phyloP scores from a whole-genome alignment of 257 asterid species.

The Haberlea rhodopensis region DNA sequence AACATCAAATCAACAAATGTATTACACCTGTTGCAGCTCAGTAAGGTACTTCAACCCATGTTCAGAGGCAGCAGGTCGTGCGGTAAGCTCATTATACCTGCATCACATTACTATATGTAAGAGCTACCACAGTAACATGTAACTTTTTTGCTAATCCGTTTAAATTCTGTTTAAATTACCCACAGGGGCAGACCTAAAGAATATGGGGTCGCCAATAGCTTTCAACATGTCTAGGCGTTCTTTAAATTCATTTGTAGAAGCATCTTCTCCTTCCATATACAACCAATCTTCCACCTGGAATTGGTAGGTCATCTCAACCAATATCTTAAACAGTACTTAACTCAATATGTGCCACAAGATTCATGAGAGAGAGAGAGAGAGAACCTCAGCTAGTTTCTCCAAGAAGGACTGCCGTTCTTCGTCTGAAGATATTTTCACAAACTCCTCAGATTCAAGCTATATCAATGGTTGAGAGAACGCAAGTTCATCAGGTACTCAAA shows the following conservation, averaged over 20 bases:
- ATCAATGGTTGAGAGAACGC: slow-evolving; percentile 24
- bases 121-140: too few species aligned
- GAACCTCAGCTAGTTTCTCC: slow-evolving; percentile 91
- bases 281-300: slow-evolving; percentile 94
- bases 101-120: slow-evolving; percentile 24
- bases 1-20: background rate
- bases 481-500: slow-evolving; percentile 11
- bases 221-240: slow-evolving; percentile 72
- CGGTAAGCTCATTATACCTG: slow-evolving; percentile 79
- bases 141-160: slow-evolving; percentile 4
- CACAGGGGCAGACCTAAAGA: slow-evolving; percentile 57
- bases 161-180: slow-evolving; percentile 22
- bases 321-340: slow-evolving; percentile 20
- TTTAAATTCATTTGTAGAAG: slow-evolving; percentile 82
- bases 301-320: slow-evolving; percentile 20
- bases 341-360: slow-evolving; percentile 5
- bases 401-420: slow-evolving; percentile 76
- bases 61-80: slow-evolving; percentile 84
- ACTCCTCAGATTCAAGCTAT: slow-evolving; percentile 85
- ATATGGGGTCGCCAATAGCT: slow-evolving; percentile 90
- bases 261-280: slow-evolving; percentile 99
- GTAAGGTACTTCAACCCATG: slow-evolving; percentile 61
- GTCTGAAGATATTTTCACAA: slow-evolving; percentile 64
- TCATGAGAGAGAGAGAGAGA: slow-evolving; percentile 25
- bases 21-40: slow-evolving; percentile 67